Evolutionary conservation across 306 rosid genomes (phyloP).

Genomic region (Prunus mongolica): DNA sequence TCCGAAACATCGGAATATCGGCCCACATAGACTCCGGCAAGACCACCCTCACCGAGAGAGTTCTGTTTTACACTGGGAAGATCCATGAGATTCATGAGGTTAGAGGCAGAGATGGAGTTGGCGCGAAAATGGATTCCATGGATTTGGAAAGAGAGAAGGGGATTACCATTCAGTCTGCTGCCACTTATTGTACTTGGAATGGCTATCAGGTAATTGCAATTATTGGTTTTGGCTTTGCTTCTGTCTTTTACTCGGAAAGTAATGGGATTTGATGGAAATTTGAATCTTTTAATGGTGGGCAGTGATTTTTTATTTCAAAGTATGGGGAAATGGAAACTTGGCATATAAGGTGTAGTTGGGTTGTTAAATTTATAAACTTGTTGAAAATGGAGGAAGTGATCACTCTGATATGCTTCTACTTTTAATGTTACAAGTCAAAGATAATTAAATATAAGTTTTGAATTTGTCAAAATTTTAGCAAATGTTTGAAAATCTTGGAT

Average conservation of each 20-base stretch:
- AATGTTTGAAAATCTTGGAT: background rate
- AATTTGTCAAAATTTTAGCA: background rate
- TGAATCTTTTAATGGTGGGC: background rate
- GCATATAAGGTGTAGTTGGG: background rate
- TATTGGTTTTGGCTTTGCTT: background rate
- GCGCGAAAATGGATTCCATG: conserved; percentile 99
- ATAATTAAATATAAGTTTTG: background rate
- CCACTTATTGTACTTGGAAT: conserved; percentile 91
- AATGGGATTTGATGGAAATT: background rate
- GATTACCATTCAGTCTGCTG: conserved; percentile 91
- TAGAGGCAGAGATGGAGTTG: conserved; percentile 89
- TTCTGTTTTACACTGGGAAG: conserved; percentile 79
- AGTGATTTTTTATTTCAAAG: background rate
- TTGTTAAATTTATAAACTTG: background rate
- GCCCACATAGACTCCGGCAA: conserved; percentile 98
- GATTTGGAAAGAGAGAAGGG: conserved; percentile 96
- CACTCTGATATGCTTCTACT: background rate
- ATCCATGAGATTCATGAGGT: conserved; percentile 98
- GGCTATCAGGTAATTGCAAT: conserved; percentile 55
- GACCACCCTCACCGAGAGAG: conserved; percentile 93
- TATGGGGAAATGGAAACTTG: background rate
- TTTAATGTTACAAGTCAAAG: background rate
- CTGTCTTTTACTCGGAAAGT: conserved; percentile 1
- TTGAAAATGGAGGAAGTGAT: background rate
- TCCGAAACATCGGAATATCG: conserved; percentile 94